These are phyloP conservation scores for Vitis labrusca DNA, from an alignment of 164 flowering plant species.

Conservation along the genomic window DNA sequence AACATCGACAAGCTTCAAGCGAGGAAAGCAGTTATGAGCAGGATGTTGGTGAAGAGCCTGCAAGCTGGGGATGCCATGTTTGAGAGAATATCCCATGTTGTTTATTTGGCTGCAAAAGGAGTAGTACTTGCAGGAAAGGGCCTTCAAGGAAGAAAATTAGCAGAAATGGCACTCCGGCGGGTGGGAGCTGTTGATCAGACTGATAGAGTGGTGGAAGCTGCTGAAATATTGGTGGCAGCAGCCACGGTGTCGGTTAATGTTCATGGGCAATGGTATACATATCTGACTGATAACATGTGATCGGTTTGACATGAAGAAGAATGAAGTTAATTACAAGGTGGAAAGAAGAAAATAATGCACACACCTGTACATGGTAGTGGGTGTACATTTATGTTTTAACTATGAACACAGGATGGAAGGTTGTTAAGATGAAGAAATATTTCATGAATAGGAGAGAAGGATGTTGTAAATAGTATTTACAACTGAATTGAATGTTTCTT, in stretches of 20 bases:
- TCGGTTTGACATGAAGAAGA: not conserved
- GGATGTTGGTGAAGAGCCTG: constrained; percentile 72
- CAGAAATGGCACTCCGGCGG: constrained; percentile 55
- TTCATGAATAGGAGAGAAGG: no score
- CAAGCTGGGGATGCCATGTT: constrained; percentile 75
- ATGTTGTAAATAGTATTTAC: no score
- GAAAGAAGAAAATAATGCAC: not conserved
- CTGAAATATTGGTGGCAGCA: constrained; percentile 46
- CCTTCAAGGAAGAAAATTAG: constrained; percentile 47
- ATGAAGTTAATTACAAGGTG: not conserved
- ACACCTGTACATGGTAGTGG: constrained; percentile 13
- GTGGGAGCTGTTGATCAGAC: constrained; percentile 62
- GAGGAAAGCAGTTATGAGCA: constrained; percentile 52
- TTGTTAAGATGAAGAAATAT: no score
- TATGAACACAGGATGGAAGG: no score
- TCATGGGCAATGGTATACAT: constrained; percentile 79
- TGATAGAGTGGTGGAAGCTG: constrained; percentile 50
- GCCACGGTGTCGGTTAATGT: constrained; percentile 64
- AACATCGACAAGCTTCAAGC: constrained; percentile 36
- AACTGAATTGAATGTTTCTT: no score
- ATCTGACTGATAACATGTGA: constrained; percentile 30
- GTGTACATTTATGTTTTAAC: not conserved
- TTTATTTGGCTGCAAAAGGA: constrained; percentile 71
- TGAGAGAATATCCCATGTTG: constrained; percentile 51
- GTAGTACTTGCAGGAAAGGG: constrained; percentile 71